Percentiles rank a stretch among this genome's conserved stretches.
phyloP scores from a whole-genome alignment of 805 yeast species.

The Sugiyamaella qingdaonensis region DNA sequence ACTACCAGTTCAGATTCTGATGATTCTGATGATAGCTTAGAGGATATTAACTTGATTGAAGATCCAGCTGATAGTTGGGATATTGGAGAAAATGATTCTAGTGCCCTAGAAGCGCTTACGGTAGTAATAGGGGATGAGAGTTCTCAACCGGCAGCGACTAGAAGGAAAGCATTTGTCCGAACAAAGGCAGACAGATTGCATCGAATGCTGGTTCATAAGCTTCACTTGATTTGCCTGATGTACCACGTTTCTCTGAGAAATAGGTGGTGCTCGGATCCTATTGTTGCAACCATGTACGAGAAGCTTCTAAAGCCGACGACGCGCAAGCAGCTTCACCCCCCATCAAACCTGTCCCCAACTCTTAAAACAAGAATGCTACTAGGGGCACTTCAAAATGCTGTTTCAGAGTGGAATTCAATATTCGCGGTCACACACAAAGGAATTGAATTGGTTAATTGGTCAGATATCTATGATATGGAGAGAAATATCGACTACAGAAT shows the following conservation, averaged over 20 bases:
- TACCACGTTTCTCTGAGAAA: slow-evolving; percentile 68
- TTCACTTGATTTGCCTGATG: slow-evolving; percentile 54
- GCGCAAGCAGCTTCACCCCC: slow-evolving; percentile 47
- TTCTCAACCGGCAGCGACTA: not conserved
- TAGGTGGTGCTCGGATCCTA: slow-evolving; percentile 60
- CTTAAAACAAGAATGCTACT: slow-evolving; percentile 63
- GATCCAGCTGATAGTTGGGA: slow-evolving; percentile 23
- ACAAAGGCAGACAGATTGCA: slow-evolving; percentile 49
- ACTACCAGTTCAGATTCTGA: slow-evolving; percentile 2
- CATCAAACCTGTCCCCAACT: slow-evolving; percentile 39
- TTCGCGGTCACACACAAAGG: slow-evolving; percentile 46
- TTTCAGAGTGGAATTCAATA: slow-evolving; percentile 55
- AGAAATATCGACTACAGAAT: slow-evolving; percentile 24
- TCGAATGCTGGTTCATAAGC: slow-evolving; percentile 55
- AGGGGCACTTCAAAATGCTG: slow-evolving; percentile 68
- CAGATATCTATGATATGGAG: slow-evolving; percentile 35
- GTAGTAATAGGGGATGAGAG: slow-evolving; percentile 1
- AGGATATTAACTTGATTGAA: not conserved
- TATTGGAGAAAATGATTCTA: slow-evolving; percentile 32
- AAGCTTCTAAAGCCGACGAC: slow-evolving; percentile 46
- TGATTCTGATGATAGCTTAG: slow-evolving; percentile 6
- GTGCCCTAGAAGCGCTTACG: slow-evolving; percentile 40
- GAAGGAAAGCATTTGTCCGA: not conserved
- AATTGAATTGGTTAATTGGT: slow-evolving; percentile 45
- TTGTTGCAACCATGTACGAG: slow-evolving; percentile 40